These are phyloP conservation scores for Linnemannia schmuckeri DNA, from an alignment of 192 early-diverging fungal species.

Conservation along the genomic window DNA sequence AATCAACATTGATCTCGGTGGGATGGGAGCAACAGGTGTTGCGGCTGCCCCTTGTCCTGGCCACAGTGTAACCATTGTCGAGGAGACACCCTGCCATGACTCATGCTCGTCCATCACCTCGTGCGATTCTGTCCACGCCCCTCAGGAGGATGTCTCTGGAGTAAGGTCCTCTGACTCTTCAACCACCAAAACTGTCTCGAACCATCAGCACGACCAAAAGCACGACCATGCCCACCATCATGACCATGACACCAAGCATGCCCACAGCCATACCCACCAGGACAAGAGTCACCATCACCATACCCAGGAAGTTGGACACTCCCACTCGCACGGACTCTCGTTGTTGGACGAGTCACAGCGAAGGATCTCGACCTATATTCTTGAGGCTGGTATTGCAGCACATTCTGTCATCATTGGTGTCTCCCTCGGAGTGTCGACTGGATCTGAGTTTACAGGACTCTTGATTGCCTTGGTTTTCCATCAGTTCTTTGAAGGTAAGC, in stretches of 20 bases:
- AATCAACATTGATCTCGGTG: conserved; percentile 26
- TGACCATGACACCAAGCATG: not conserved
- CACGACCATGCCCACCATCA: conserved; percentile 1
- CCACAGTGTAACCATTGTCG: conserved; percentile 21
- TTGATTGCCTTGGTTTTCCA: conserved; percentile 80
- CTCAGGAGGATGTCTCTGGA: not conserved
- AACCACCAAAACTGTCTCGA: conserved; percentile 12
- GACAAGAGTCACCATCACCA: conserved; percentile 15
- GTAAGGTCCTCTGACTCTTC: conserved; percentile 14
- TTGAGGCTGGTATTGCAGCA: conserved; percentile 73
- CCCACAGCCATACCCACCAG: not conserved
- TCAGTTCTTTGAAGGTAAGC: conserved; percentile 64
- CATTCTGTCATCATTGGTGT: conserved; percentile 79
- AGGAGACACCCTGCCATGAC: conserved; percentile 15
- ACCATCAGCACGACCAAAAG: not conserved
- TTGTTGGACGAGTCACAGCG: conserved; percentile 23
- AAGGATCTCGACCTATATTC: conserved; percentile 64
- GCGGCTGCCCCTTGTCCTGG: conserved; percentile 19
- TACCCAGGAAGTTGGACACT: conserved; percentile 24
- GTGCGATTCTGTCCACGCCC: conserved; percentile 13
- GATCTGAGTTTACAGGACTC: conserved; percentile 70
- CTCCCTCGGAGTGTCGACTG: conserved; percentile 70
- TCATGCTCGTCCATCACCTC: conserved; percentile 14
- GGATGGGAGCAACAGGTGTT: conserved; percentile 29
- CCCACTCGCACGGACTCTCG: conserved; percentile 26